phyloP scores from a whole-genome alignment of 768 basidiomycete species.

The Multifurca ochricompacta region DNA sequence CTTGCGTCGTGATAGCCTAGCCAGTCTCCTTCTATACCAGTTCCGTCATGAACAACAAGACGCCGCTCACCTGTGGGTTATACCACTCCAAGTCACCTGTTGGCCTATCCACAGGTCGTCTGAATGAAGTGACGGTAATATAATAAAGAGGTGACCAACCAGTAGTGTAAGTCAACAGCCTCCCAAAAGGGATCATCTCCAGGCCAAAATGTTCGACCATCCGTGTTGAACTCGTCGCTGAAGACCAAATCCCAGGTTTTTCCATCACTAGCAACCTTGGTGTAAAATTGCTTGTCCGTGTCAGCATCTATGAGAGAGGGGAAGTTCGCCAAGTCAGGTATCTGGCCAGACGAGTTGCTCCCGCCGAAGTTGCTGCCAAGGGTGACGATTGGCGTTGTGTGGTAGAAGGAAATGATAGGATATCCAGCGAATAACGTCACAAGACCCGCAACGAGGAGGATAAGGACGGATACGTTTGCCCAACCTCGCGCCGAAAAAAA shows the following conservation, averaged over 20 bases:
- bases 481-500: constrained; percentile 80
- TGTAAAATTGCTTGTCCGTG: constrained; percentile 53
- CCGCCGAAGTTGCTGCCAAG: constrained; percentile 80
- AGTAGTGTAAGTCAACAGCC: constrained; percentile 81
- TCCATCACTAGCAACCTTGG: constrained; percentile 67
- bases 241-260: constrained; percentile 76
- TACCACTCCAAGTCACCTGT: constrained; percentile 85
- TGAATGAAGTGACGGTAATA: neutral
- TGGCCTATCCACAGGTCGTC: constrained; percentile 30
- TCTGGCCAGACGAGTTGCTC: constrained; percentile 81
- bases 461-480: constrained; percentile 66
- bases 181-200: constrained; percentile 86
- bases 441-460: constrained; percentile 59
- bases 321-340: constrained; percentile 64
- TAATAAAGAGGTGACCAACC: constrained; percentile 31
- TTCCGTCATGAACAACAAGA: neutral
- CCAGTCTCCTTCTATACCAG: constrained; percentile 8
- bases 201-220: constrained; percentile 65
- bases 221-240: constrained; percentile 78
- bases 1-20: constrained; percentile 60
- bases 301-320: constrained; percentile 67
- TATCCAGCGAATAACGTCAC: constrained; percentile 82
- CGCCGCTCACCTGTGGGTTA: constrained; percentile 48
- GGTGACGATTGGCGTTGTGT: constrained; percentile 22
- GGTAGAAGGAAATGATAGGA: constrained; percentile 64